Conservation (phyloP, 2,329 filamentous ascomycete genomes). For the Penicillium vulpinum region DNA sequence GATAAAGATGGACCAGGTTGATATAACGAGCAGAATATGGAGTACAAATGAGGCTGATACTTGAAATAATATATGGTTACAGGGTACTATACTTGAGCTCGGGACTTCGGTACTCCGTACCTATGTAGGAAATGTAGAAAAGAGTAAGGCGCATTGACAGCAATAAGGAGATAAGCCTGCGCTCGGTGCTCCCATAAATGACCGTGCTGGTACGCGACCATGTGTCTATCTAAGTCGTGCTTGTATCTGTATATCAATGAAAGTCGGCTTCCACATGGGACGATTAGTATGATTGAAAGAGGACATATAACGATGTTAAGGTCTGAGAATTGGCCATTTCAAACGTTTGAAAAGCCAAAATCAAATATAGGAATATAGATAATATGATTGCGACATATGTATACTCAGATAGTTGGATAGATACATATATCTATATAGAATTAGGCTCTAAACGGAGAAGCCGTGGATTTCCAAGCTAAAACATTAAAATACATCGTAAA, state of each 20-base stretch:
- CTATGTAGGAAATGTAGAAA: neutral
- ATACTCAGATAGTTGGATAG: neutral
- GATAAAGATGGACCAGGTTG: too few relatives aligned
- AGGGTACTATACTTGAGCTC: too few relatives aligned
- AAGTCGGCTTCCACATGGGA: neutral
- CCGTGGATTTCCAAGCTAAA: neutral
- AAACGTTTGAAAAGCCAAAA: neutral
- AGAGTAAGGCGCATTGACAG: conserved; percentile 17
- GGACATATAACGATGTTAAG: too few relatives aligned
- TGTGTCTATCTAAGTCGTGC: neutral
- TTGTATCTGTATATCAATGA: neutral
- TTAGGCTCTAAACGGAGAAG: neutral
- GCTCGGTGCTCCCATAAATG: neutral
- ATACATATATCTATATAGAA: neutral
- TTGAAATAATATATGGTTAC: too few relatives aligned
- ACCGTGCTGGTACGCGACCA: neutral
- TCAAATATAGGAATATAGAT: neutral
- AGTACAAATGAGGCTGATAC: neutral
- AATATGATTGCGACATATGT: neutral
- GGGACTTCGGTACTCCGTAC: neutral
- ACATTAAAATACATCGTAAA: conserved; percentile 1
- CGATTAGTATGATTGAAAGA: neutral
- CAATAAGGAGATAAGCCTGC: conserved; percentile 3
- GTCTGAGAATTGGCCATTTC: neutral
- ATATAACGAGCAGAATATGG: too few relatives aligned